Evolutionary conservation across 169 alveolate species (phyloP).

Genomic region (Eimeria zaria): DNA sequence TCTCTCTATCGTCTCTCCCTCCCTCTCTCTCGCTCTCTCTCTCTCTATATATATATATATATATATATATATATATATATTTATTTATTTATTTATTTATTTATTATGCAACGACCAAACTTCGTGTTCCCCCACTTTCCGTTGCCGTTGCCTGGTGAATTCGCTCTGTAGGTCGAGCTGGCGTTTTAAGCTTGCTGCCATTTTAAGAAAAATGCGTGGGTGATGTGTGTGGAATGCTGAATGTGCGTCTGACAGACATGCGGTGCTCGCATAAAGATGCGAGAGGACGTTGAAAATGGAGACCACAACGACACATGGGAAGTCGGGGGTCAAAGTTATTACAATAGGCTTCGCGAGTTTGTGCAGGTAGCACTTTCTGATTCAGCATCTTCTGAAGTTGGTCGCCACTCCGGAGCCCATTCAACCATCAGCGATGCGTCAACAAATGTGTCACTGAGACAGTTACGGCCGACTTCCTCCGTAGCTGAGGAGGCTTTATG

Average conservation of each 20-base stretch:
- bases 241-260: constrained; percentile 47
- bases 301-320: constrained; percentile 84
- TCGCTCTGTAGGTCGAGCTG: neutral
- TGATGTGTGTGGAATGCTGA: neutral
- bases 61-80: too few species aligned
- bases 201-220: neutral
- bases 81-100: too few species aligned
- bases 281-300: constrained; percentile 75
- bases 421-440: constrained; percentile 52
- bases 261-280: constrained; percentile 75
- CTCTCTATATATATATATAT: too few species aligned
- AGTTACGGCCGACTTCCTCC: constrained; percentile 17
- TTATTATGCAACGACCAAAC: too few species aligned
- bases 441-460: constrained; percentile 53
- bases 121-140: neutral
- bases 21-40: neutral
- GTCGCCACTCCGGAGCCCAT: constrained; percentile 31
- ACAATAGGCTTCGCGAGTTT: constrained; percentile 73
- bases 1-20: too few species aligned
- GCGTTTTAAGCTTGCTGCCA: neutral
- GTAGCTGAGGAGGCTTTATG: constrained; percentile 15
- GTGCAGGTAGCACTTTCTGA: constrained; percentile 58
- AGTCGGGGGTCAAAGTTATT: constrained; percentile 74
- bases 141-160: neutral
- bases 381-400: constrained; percentile 8